These are phyloP conservation scores for Mortierella sp. DNA, from an alignment of 371 early-diverging fungal genomes.

Conservation along the genomic window DNA sequence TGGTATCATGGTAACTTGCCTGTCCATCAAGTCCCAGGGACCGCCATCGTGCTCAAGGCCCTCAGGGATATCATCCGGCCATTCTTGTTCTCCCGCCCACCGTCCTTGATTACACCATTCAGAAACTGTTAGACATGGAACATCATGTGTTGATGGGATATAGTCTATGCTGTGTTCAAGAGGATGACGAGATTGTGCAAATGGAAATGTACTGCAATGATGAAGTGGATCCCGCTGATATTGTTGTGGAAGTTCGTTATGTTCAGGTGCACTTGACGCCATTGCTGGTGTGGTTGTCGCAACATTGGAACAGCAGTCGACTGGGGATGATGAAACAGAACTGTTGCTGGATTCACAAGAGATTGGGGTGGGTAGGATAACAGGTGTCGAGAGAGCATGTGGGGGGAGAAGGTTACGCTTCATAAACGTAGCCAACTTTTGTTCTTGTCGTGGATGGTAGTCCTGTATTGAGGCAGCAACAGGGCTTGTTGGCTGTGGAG, in stretches of 20 bases:
- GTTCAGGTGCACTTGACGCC: constrained; percentile 8
- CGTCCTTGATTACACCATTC: constrained; percentile 51
- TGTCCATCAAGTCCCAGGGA: constrained; percentile 49
- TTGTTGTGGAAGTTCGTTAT: constrained; percentile 2
- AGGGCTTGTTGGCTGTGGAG: constrained; percentile 45
- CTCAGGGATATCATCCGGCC: constrained; percentile 49
- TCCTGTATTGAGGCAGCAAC: constrained; percentile 53
- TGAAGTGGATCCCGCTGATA: not conserved
- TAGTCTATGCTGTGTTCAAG: constrained; percentile 26
- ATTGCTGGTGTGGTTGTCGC: constrained; percentile 1
- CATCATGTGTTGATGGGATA: constrained; percentile 45
- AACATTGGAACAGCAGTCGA: constrained; percentile 19
- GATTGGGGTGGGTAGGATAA: not conserved
- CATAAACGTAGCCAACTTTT: constrained; percentile 53
- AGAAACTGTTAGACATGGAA: constrained; percentile 32
- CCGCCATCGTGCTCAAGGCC: constrained; percentile 55
- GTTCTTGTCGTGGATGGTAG: constrained; percentile 44
- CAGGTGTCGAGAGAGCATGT: constrained; percentile 29
- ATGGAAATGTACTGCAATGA: constrained; percentile 9
- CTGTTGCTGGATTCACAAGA: not conserved
- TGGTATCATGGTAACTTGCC: constrained; percentile 18
- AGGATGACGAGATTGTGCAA: constrained; percentile 10
- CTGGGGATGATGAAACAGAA: constrained; percentile 26
- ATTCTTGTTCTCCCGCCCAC: constrained; percentile 48
- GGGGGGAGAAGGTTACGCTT: constrained; percentile 52